These are phyloP conservation scores for Cerioporus squamosus DNA, from an alignment of 1,284 basidiomycete species.

Conservation along the genomic window DNA sequence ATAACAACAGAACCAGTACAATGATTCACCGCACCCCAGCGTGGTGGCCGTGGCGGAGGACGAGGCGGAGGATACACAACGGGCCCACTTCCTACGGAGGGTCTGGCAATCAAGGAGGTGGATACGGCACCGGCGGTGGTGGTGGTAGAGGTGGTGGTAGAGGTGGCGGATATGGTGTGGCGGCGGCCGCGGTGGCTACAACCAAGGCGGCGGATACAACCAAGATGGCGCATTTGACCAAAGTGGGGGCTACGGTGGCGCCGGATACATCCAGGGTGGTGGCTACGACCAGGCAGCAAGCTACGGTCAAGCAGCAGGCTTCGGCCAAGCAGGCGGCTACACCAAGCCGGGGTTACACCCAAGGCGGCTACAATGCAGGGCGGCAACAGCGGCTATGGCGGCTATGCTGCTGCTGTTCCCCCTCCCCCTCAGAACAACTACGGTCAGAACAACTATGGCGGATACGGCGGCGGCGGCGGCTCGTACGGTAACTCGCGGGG, in stretches of 20 bases:
- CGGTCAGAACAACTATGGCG: constrained; percentile 16
- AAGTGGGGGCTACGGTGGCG: constrained; percentile 21
- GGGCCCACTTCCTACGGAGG: constrained; percentile 8
- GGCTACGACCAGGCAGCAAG: not conserved
- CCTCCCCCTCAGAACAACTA: constrained; percentile 21
- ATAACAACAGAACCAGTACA: constrained; percentile 16
- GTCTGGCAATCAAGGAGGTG: constrained; percentile 28
- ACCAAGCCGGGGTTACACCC: not conserved
- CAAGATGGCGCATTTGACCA: constrained; percentile 31
- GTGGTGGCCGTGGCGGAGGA: constrained; percentile 23
- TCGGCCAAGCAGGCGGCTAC: constrained; percentile 8
- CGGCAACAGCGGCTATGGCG: constrained; percentile 23
- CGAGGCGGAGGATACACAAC: constrained; percentile 7
- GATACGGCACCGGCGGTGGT: constrained; percentile 32
- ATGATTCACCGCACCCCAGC: constrained; percentile 21
- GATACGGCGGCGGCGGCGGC: constrained; percentile 35
- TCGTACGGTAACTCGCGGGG: constrained; percentile 24
- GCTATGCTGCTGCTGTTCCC: too few species aligned
- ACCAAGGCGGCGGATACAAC: constrained; percentile 32
- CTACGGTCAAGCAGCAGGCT: constrained; percentile 9
- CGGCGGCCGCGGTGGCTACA: constrained; percentile 7
- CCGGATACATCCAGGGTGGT: constrained; percentile 3
- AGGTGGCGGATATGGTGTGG: constrained; percentile 28
- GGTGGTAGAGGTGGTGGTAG: not conserved
- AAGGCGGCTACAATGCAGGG: constrained; percentile 13